phyloP scores from a whole-genome alignment of 441 rosid genomes.

The Mallotus japonicus region DNA sequence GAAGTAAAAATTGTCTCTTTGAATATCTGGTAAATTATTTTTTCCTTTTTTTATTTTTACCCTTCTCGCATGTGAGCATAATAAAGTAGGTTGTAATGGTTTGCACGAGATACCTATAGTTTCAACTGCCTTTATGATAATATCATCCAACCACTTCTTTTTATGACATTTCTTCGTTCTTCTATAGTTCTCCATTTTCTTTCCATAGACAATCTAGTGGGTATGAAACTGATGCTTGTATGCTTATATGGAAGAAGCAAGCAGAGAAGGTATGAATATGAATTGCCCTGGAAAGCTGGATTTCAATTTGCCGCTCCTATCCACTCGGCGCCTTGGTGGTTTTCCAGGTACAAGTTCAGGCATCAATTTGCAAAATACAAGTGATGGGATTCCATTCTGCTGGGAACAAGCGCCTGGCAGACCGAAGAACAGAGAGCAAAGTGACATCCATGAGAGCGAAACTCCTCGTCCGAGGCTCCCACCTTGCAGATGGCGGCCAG shows the following conservation, averaged over 20 bases:
- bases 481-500: slow-evolving; percentile 52
- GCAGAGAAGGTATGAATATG: slow-evolving; percentile 32
- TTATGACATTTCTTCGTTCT: slow-evolving; percentile 16
- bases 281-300: slow-evolving; percentile 51
- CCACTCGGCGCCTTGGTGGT: slow-evolving; percentile 50
- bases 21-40: not conserved
- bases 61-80: slow-evolving; percentile 42
- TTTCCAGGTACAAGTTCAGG: slow-evolving; percentile 21
- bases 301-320: slow-evolving; percentile 68
- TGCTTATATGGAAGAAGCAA: slow-evolving; percentile 24
- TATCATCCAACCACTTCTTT: slow-evolving; percentile 33
- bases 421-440: slow-evolving; percentile 45
- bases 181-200: slow-evolving; percentile 9
- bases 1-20: not conserved
- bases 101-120: slow-evolving; percentile 54
- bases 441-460: slow-evolving; percentile 21
- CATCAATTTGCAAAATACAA: slow-evolving; percentile 28
- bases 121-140: slow-evolving; percentile 32
- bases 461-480: slow-evolving; percentile 76
- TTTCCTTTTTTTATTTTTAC: slow-evolving; percentile 11
- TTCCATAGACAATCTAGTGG: not conserved
- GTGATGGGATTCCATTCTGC: slow-evolving; percentile 62
- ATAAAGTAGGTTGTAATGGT: slow-evolving; percentile 40
- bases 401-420: slow-evolving; percentile 89
- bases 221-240: not conserved